Base-by-base conservation (phyloP, 129 eudicot species). In the Chrysanthemum makinoi region DNA sequence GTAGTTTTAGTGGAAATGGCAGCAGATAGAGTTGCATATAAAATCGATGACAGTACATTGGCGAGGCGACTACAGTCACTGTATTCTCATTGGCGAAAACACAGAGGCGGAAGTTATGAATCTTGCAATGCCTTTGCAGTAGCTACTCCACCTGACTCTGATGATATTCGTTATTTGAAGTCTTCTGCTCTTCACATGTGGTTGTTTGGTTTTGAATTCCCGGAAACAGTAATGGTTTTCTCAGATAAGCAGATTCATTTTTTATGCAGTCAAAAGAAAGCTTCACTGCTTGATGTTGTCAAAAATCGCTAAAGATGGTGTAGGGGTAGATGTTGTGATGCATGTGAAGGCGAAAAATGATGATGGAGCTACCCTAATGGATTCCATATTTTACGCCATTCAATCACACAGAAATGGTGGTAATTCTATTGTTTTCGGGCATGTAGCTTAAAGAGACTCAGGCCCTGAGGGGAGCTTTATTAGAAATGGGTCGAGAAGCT, bases 161-260 rank as follows among this genome's bases (percentile, higher is more conserved):
- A 87, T 0, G 92, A 84, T 70, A 63, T 87, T 53, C 87, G 92
- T 46, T 87, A 87, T 65, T 24, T 87, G 49, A 87, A 87, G 47
- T 83, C 88, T 30, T 86, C 92, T 20, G 81, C 92, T 65, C 75
- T 87, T 15, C 81, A 86, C 50, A 83, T 86, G 10, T 83, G 92
- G 92, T 54, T 87, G 28, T 69, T 87, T 10, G 92, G 92, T 14
- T 87, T 83, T 12, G 88, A 87, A 51, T 87, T 87, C 50, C 92
- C 92, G 7, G 92, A 87, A 65, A 87, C 88, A 20, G 76, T 87
- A 11, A 87, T 87, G 86, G 86, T 87, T 44, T 87, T 87, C 71
- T 74, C 77, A 16, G 74, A 72, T 50, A 83, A 83, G 72, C 86
- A 83, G 77, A 81, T 87, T 5, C 88, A 87, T 77, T 87, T 87